Evolutionary conservation across 352 stramenopile species (phyloP), one percentile per base, ranked within the genome.

Genomic region (Globisporangium nunn): DNA sequence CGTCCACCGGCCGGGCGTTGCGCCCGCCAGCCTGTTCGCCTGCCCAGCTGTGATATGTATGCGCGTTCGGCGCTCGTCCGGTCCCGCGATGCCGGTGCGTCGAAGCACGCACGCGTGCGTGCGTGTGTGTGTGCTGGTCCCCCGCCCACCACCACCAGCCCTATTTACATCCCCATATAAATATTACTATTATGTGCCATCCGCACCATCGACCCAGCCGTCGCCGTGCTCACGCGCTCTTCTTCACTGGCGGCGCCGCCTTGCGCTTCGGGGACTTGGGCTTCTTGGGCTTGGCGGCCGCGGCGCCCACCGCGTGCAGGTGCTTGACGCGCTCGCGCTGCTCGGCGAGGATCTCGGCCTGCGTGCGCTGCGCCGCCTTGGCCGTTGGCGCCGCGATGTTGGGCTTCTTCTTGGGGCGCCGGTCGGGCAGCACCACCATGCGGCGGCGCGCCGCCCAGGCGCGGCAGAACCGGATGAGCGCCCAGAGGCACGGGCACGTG

Each of bases 131-230:
- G 43, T 47, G 43, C 7, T 7, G 43, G 11, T 47, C 43, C 12
- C 15, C n/a, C 41, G 23, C 4, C 49, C 30, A 18, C 31, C n/a
- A 15, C 49, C 49, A 45, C 49, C 17, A 17, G 43, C 30, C 29
- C 72, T 88, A 88, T 88, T 88, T 87, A 87, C 76, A 61, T 81
- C 73, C 74, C 75, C 37, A 43, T 78, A 87, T 88, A 87, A 87
- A 87, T 87, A 89, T 86, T 78, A 81, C 67, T 66, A 77, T 61
- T 63, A 73, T 63, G 49, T 58, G 49, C 48, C 56, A 63, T 28
- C 72, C 63, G 63, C 64, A 62, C 68, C 67, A 71, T 33, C 49
- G 62, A 62, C 64, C 63, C 59, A 63, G 23, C 23, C 23, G 23
- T 23, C 67, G 66, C 60, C 51, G 58, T 67, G 57, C 43, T 47